These are phyloP conservation scores for Anacardium occidentale DNA, from an alignment of 345 rosid species.

Conservation along the genomic window DNA sequence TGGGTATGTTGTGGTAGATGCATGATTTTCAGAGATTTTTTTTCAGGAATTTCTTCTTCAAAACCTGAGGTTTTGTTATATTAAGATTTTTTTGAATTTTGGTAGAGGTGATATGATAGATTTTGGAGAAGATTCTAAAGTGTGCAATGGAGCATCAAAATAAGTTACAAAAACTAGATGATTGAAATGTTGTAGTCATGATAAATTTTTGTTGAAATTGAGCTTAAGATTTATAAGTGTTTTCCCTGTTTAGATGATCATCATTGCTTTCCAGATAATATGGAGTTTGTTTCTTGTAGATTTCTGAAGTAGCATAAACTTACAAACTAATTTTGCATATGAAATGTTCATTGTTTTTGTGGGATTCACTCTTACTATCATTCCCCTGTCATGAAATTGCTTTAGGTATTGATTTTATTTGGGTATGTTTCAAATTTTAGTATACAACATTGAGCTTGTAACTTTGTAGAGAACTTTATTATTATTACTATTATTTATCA, in stretches of 20 bases:
- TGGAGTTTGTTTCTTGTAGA: background rate
- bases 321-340: too few species aligned
- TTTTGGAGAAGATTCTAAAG: background rate
- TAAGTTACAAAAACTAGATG: background rate
- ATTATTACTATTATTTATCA: too few species aligned
- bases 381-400: background rate
- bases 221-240: background rate
- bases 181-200: background rate
- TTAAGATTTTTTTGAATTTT: too few species aligned
- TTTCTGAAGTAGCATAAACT: background rate
- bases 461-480: background rate
- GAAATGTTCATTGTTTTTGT: too few species aligned
- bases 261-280: background rate
- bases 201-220: background rate
- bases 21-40: too few species aligned
- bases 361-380: too few species aligned
- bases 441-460: background rate
- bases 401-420: background rate
- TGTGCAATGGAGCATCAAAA: conserved; percentile 3
- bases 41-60: background rate
- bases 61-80: background rate
- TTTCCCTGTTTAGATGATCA: background rate
- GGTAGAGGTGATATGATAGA: background rate
- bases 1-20: background rate
- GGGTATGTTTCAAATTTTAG: background rate